Conservation (phyloP, 2,329 filamentous ascomycete genomes). For the Coniochaeta sp. region DNA sequence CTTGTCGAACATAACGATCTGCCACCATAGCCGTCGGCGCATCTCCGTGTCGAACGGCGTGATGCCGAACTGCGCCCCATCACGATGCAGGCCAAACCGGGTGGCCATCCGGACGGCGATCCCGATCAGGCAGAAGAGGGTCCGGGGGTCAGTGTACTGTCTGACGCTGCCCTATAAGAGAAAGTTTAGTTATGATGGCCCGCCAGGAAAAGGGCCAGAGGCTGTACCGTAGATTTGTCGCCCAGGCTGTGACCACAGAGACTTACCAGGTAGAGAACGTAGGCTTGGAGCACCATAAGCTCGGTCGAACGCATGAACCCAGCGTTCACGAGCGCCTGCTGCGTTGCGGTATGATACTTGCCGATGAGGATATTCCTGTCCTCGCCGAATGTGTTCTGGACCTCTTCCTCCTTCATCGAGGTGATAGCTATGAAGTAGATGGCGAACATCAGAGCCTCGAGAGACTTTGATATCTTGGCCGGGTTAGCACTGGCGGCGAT, state of each 20-base stretch:
- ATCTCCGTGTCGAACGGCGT: constrained; percentile 60
- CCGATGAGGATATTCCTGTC: constrained; percentile 41
- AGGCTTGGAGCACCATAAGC: constrained; percentile 59
- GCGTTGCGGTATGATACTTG: constrained; percentile 50
- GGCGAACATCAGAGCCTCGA: constrained; percentile 63
- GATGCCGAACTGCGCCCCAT: constrained; percentile 44
- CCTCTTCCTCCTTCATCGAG: constrained; percentile 50
- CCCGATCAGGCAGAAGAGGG: constrained; percentile 55
- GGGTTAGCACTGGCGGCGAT: constrained; percentile 54
- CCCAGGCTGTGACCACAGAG: constrained; percentile 3
- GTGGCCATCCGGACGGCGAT: constrained; percentile 62
- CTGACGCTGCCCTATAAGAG: constrained; percentile 43
- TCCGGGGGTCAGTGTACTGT: constrained; percentile 52
- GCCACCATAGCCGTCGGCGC: constrained; percentile 69
- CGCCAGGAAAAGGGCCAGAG: neutral
- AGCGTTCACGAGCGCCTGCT: constrained; percentile 60
- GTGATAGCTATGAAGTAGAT: constrained; percentile 54
- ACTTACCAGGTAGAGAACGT: constrained; percentile 58
- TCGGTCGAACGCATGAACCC: constrained; percentile 62
- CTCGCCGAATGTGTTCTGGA: constrained; percentile 44
- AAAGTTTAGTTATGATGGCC: neutral
- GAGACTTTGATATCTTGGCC: constrained; percentile 43
- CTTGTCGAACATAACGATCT: constrained; percentile 60
- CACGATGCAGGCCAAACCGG: constrained; percentile 61
- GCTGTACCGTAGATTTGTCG: neutral